Base-by-base conservation (phyloP, 202 grass and related monocot species). In the Panicum hallii region DNA sequence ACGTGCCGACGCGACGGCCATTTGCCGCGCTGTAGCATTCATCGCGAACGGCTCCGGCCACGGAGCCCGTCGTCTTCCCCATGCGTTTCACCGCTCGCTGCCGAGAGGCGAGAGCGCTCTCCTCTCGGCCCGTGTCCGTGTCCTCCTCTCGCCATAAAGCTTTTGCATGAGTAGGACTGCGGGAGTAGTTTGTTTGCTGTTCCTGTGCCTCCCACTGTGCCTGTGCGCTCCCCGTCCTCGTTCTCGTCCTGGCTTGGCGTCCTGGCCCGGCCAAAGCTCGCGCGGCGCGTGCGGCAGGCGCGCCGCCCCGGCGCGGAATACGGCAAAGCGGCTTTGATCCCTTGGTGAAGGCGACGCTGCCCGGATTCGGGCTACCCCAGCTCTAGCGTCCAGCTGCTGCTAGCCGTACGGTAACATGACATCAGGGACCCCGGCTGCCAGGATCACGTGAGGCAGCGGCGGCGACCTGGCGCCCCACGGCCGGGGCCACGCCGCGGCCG, bases 231-330 rank as follows among this genome's bases (percentile, higher is more conserved):
- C 28, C 70, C 53, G 42, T 46, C 30, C 40, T 14, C 2, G 42
- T 46, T 19, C n/a, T 14, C 2, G 49, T 0, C n/a, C 53, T 55
- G 53, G 53, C 53, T 6, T 50, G 4, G 3, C 2, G 45, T 5
- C 15, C 68, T 15, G 62, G 48, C 26, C 17, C 57, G 7, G 38
- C 28, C 40, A 62, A 81, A 28, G 6, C 14, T 22, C 45, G 58
- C 77, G 44, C 58, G 60, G 61, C 78, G 60, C 20, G 17, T 4
- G 43, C 12, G 77, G 11, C 76, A 74, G 62, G 38, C 17, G 38
- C 17, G 63, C 34, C 61, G 77, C 40, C 72, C 55, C 78, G 84
- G 89, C 89, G 70, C 80, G 44, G 84, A 65, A 71, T 10, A 70
- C 63, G 80, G 84, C 68, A 40, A 32, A 57, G 63, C 50, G 28